phyloP scores from a whole-genome alignment of 164 flowering plant genomes.

The Echeveria elegans region DNA sequence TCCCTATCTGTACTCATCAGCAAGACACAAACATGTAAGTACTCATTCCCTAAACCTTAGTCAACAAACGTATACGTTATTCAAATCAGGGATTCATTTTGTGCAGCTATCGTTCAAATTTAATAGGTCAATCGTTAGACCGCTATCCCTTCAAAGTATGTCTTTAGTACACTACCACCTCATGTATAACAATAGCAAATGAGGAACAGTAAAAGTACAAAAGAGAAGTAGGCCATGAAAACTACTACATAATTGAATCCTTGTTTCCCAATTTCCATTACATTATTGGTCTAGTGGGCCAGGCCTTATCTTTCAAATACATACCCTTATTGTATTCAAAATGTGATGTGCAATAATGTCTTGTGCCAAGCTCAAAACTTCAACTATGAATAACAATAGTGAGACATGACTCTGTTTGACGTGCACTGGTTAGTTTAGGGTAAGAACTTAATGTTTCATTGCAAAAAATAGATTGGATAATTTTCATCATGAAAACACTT shows the following conservation, averaged over 20 bases:
- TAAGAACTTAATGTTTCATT: neutral
- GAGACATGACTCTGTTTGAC: constrained; percentile 1
- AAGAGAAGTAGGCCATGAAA: neutral
- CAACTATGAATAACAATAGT: neutral
- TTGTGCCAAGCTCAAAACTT: neutral
- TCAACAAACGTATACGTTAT: neutral
- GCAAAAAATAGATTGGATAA: neutral
- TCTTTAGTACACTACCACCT: neutral
- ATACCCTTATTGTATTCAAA: neutral
- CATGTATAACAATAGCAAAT: neutral
- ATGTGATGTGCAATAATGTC: neutral
- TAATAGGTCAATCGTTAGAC: too few species aligned
- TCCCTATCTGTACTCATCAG: constrained; percentile 46
- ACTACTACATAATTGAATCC: neutral
- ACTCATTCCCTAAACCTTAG: neutral
- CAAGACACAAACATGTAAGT: neutral
- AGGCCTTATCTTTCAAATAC: neutral
- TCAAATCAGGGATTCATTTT: neutral
- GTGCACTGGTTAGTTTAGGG: neutral
- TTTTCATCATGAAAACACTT: neutral
- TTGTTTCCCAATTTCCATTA: neutral
- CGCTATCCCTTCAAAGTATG: neutral
- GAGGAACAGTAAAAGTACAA: neutral
- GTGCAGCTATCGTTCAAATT: too few species aligned
- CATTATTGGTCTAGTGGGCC: constrained; percentile 3